phyloP scores from a whole-genome alignment of 2,329 filamentous ascomycete genomes.

The Byssothecium circinans region DNA sequence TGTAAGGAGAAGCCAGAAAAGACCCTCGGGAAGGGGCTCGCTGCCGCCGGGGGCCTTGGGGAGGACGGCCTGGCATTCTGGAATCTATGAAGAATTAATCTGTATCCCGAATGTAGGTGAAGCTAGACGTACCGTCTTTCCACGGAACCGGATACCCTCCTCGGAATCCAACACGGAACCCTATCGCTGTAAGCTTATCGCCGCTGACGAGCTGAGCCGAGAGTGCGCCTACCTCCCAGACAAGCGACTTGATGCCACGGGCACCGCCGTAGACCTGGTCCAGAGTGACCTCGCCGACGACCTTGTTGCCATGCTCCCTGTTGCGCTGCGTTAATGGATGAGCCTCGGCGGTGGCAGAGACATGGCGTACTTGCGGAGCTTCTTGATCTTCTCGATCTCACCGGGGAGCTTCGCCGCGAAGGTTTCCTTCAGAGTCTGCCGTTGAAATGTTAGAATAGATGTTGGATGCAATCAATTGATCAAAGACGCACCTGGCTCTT shows the following conservation, averaged over 20 bases:
- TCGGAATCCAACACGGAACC: slow-evolving; percentile 96
- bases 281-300: slow-evolving; percentile 95
- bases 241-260: slow-evolving; percentile 96
- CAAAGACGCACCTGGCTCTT: slow-evolving; percentile 74
- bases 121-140: slow-evolving; percentile 70
- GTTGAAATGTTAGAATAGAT: slow-evolving; percentile 30
- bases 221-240: slow-evolving; percentile 74
- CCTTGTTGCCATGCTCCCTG: slow-evolving; percentile 92
- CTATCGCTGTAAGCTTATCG: slow-evolving; percentile 37
- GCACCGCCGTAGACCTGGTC: slow-evolving; percentile 99
- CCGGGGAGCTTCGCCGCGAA: slow-evolving; percentile 94
- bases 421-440: slow-evolving; percentile 93
- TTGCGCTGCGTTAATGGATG: slow-evolving; percentile 33
- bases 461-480: slow-evolving; percentile 5
- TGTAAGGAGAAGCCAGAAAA: slow-evolving; percentile 99
- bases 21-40: slow-evolving; percentile 96
- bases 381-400: slow-evolving; percentile 99
- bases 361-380: slow-evolving; percentile 78
- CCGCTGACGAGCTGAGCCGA: neutral
- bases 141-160: slow-evolving; percentile 99
- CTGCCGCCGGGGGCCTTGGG: slow-evolving; percentile 96
- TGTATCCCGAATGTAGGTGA: slow-evolving; percentile 6
- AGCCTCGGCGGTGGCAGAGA: slow-evolving; percentile 12
- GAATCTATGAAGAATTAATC: slow-evolving; percentile 61
- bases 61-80: slow-evolving; percentile 95